Conservation (phyloP, 2,329 filamentous ascomycete species). For the Cryphonectria japonica region DNA sequence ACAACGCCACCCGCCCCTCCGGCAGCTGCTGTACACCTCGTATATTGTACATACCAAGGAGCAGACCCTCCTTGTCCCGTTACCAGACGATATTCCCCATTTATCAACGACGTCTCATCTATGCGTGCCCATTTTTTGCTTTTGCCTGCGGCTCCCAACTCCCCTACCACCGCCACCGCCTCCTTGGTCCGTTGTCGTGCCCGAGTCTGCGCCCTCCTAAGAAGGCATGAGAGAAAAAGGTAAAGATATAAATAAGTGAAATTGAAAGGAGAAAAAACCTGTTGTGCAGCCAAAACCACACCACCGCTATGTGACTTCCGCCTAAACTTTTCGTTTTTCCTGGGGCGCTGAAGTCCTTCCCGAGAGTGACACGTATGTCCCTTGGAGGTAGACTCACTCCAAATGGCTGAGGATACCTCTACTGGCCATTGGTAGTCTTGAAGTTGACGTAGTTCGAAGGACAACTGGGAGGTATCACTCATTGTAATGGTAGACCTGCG, state of each 20-base stretch:
- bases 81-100: not conserved
- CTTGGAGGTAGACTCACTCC: not conserved
- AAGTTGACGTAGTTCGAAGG: conserved; percentile 13
- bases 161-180: not conserved
- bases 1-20: not conserved
- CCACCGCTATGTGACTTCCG: not conserved
- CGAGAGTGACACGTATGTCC: not conserved
- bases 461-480: conserved; percentile 53
- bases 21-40: conserved; percentile 8
- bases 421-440: not conserved
- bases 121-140: not conserved
- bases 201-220: not conserved
- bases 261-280: not conserved
- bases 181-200: not conserved
- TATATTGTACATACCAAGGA: conserved; percentile 11
- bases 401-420: not conserved
- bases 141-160: conserved; percentile 4
- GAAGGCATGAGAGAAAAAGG: not conserved
- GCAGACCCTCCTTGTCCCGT: not conserved
- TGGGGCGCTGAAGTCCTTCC: not conserved
- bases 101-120: not conserved
- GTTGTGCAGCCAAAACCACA: not conserved
- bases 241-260: no score
- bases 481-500: conserved; percentile 86
- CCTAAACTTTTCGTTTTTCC: not conserved